A percentile compares a stretch with the other conserved stretches of the same genome.
These are phyloP conservation scores for Fusarium lateritium DNA, from an alignment of 2,329 filamentous ascomycete species.

Conservation along the genomic window DNA sequence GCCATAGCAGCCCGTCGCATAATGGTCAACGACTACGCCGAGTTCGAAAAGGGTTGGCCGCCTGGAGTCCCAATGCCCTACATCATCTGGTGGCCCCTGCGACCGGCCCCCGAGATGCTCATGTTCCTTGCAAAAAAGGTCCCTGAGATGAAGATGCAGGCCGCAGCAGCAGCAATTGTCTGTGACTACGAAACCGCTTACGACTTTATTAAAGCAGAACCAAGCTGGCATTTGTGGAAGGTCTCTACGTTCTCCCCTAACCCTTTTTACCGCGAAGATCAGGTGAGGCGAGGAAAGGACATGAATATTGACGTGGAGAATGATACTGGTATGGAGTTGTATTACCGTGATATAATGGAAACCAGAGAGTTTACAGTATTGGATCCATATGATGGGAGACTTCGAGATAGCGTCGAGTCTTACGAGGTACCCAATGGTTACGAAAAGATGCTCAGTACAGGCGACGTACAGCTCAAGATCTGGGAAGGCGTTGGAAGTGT, in stretches of 20 bases:
- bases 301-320: neutral
- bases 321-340: neutral
- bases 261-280: slow-evolving; percentile 5
- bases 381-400: neutral
- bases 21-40: slow-evolving; percentile 14
- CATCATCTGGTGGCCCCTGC: slow-evolving; percentile 25
- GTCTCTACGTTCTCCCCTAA: neutral
- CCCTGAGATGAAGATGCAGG: slow-evolving; percentile 7
- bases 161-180: slow-evolving; percentile 12
- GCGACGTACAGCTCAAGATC: neutral
- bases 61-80: slow-evolving; percentile 1
- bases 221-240: neutral
- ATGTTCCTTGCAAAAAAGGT: neutral
- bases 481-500: slow-evolving; percentile 2
- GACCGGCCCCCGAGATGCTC: neutral
- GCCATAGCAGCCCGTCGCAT: slow-evolving; percentile 15
- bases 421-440: neutral
- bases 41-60: slow-evolving; percentile 3
- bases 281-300: slow-evolving; percentile 1
- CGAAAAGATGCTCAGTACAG: neutral
- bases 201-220: neutral
- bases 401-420: neutral
- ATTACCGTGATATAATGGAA: neutral
- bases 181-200: neutral
- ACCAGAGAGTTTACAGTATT: neutral